Percentiles rank a stretch among this genome's conserved stretches.
phyloP scores from a whole-genome alignment of 169 alveolate genomes.

The Haemoproteus tartakovskyi region DNA sequence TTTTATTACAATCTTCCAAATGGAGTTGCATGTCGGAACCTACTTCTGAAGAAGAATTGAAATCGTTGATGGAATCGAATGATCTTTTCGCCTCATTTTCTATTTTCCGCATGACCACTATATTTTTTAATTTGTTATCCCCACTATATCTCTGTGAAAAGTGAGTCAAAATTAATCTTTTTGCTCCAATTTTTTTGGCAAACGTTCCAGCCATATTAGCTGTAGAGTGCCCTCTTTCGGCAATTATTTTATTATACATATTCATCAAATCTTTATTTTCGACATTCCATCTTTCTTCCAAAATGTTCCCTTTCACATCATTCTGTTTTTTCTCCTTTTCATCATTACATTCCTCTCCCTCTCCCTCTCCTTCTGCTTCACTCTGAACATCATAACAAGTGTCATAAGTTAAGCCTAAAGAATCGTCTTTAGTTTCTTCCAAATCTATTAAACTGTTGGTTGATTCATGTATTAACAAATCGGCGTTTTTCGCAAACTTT shows the following conservation, averaged over 20 bases:
- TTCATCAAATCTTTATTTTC: background rate
- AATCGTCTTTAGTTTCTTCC: background rate
- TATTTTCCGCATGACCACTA: constrained; percentile 57
- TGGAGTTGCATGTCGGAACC: no score
- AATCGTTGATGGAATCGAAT: no score
- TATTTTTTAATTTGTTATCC: constrained; percentile 67
- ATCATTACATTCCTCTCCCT: background rate
- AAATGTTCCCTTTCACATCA: background rate
- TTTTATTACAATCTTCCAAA: no score
- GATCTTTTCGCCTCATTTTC: constrained; percentile 76
- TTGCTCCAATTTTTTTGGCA: constrained; percentile 67
- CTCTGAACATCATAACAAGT: background rate
- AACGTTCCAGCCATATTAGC: constrained; percentile 76
- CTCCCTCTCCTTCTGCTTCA: background rate
- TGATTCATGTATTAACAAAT: constrained; percentile 74
- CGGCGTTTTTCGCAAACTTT: constrained; percentile 72
- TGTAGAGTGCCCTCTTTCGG: constrained; percentile 75
- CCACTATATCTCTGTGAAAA: constrained; percentile 75
- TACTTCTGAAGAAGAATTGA: no score
- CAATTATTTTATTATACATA: constrained; percentile 52
- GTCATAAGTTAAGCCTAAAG: background rate
- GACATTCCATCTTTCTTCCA: background rate
- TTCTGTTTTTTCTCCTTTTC: background rate
- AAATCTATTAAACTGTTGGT: constrained; percentile 65
- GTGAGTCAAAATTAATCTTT: constrained; percentile 69